These are phyloP conservation scores for Cyberlindnera maritima DNA, from an alignment of 805 yeast genomes.

Conservation along the genomic window DNA sequence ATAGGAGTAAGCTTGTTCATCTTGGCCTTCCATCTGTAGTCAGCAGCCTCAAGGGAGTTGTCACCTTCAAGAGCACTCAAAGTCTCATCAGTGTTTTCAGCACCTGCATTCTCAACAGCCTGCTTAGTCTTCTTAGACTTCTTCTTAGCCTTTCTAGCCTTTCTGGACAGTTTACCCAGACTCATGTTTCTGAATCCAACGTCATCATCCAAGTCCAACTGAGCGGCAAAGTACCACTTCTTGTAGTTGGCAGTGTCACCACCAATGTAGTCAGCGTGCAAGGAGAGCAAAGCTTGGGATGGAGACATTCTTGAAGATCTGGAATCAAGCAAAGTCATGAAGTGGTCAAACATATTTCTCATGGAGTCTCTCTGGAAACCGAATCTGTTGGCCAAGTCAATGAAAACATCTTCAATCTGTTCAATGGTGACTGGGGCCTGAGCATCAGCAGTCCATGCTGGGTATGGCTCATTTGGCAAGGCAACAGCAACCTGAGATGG, in stretches of 20 bases:
- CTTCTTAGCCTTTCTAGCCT: conserved; percentile 78
- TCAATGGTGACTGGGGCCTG: conserved; percentile 83
- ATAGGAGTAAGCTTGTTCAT: conserved; percentile 72
- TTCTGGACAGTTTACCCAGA: conserved; percentile 70
- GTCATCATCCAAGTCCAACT: conserved; percentile 80
- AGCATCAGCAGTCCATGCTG: conserved; percentile 98
- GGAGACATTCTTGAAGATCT: conserved; percentile 89
- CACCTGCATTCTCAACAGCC: conserved; percentile 60
- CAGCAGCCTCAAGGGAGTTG: conserved; percentile 80
- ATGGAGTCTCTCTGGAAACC: conserved; percentile 92
- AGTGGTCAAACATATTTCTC: conserved; percentile 89
- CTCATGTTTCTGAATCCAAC: conserved; percentile 82
- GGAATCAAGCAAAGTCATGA: conserved; percentile 80
- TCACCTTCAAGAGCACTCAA: conserved; percentile 74
- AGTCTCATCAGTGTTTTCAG: conserved; percentile 57
- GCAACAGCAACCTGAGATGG: conserved; percentile 65
- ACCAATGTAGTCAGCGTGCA: conserved; percentile 87
- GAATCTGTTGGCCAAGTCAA: conserved; percentile 77
- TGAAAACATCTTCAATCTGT: conserved; percentile 83
- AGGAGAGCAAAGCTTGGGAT: conserved; percentile 75
- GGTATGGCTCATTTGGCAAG: conserved; percentile 89
- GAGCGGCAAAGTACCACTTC: conserved; percentile 89
- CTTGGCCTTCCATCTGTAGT: conserved; percentile 77
- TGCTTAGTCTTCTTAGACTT: conserved; percentile 74
- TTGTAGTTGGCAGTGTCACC: conserved; percentile 84